A percentile compares a stretch with the other conserved stretches of the same genome.
These are phyloP conservation scores for Amaranthus cruentus DNA, from an alignment of 148 eudicot species.

Conservation along the genomic window DNA sequence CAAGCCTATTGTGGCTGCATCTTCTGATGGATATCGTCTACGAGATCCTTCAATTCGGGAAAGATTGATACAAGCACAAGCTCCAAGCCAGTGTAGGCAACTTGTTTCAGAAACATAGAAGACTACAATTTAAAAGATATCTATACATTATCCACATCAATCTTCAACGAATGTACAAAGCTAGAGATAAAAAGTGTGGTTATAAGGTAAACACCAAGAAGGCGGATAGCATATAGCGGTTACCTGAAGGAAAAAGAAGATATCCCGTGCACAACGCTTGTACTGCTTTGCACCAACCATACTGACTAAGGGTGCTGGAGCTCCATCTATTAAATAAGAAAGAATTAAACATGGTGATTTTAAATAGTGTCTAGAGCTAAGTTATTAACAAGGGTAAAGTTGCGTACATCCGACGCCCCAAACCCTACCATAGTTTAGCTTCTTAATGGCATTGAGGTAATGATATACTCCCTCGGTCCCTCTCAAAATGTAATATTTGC, in stretches of 20 bases:
- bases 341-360: background rate
- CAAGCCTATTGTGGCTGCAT: conserved; percentile 27
- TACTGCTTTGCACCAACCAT: conserved; percentile 91
- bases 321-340: conserved; percentile 52
- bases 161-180: background rate
- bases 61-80: conserved; percentile 70
- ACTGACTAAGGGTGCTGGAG: conserved; percentile 88
- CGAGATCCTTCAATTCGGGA: conserved; percentile 74
- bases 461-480: no score
- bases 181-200: background rate
- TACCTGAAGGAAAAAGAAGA: conserved; percentile 90
- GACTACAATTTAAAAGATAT: conserved; percentile 51
- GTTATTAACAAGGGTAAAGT: no score
- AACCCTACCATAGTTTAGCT: no score
- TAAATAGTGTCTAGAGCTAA: background rate
- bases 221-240: background rate
- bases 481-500: no score
- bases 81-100: conserved; percentile 70
- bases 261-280: conserved; percentile 75
- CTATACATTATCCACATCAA: background rate
- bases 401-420: no score
- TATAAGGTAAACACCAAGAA: background rate
- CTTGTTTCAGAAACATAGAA: conserved; percentile 79
- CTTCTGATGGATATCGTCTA: conserved; percentile 59
- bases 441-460: no score